These are phyloP conservation scores for Camelina sativa DNA, from an alignment of 345 rosid species.

Conservation along the genomic window DNA sequence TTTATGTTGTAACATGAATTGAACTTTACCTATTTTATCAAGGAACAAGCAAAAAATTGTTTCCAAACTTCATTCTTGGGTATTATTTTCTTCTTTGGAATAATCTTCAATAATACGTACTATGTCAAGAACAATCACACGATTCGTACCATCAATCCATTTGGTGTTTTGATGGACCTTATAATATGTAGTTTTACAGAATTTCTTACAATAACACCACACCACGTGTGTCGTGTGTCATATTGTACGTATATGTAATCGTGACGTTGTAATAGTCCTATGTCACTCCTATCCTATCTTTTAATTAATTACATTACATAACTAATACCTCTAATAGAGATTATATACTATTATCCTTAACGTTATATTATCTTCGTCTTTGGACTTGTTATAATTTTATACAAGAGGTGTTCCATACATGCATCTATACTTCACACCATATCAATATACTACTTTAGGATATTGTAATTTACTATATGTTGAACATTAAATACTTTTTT, in stretches of 20 bases:
- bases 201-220: not conserved
- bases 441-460: slow-evolving; percentile 26
- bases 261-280: slow-evolving; percentile 27
- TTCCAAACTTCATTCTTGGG: slow-evolving; percentile 15
- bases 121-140: no score
- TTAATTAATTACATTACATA: slow-evolving; percentile 2
- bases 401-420: slow-evolving; percentile 32
- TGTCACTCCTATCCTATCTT: slow-evolving; percentile 18
- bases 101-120: not conserved
- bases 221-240: slow-evolving; percentile 22
- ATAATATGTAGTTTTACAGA: not conserved
- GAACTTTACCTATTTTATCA: slow-evolving; percentile 32
- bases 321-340: slow-evolving; percentile 15
- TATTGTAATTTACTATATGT: slow-evolving; percentile 28
- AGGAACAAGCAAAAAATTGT: slow-evolving; percentile 29
- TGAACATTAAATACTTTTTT: slow-evolving; percentile 9
- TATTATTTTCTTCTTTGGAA: not conserved
- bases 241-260: not conserved
- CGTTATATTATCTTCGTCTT: slow-evolving; percentile 33
- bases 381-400: slow-evolving; percentile 5
- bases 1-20: slow-evolving; percentile 50
- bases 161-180: not conserved
- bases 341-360: slow-evolving; percentile 23
- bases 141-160: no score
- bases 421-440: slow-evolving; percentile 34